These are phyloP conservation scores for Thinopyrum elongatum DNA, from an alignment of 176 grass and related monocot species.

Conservation along the genomic window DNA sequence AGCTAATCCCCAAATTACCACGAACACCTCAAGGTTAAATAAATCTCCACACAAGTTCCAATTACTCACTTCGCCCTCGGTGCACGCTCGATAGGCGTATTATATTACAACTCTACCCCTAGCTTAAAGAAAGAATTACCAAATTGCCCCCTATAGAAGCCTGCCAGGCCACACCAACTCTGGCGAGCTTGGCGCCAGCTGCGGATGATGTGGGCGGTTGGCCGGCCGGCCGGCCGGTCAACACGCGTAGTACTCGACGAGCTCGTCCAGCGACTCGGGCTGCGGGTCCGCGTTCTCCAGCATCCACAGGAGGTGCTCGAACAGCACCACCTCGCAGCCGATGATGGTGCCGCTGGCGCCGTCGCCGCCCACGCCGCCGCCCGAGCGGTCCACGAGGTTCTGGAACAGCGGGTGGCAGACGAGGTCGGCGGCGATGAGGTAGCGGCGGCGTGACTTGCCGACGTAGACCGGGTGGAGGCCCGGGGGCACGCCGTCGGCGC, in stretches of 20 bases:
- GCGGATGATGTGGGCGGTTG: not conserved
- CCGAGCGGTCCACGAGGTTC: constrained; percentile 70
- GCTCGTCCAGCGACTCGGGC: constrained; percentile 86
- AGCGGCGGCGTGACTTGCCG: constrained; percentile 84
- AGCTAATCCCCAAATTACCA: constrained; percentile 31
- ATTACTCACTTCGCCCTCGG: constrained; percentile 16
- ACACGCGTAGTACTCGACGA: constrained; percentile 93
- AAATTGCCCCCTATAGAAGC: constrained; percentile 22
- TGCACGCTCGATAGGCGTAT: not conserved
- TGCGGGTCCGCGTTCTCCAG: constrained; percentile 87
- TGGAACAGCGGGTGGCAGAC: constrained; percentile 84
- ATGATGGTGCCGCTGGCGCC: constrained; percentile 36
- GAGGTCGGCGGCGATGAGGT: constrained; percentile 75
- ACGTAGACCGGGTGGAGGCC: constrained; percentile 86
- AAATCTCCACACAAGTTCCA: constrained; percentile 7
- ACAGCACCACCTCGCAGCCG: constrained; percentile 95
- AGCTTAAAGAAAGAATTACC: constrained; percentile 26
- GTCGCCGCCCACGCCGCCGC: not conserved
- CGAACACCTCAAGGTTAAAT: constrained; percentile 38
- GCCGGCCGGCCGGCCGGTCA: constrained; percentile 3
- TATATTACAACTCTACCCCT: constrained; percentile 50
- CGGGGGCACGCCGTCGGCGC: constrained; percentile 54
- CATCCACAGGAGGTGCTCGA: constrained; percentile 98
- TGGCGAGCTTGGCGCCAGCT: not conserved
- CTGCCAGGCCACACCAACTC: constrained; percentile 2